These are phyloP conservation scores for Closterium sp. DNA, from an alignment of 139 green algal species.

Conservation along the genomic window DNA sequence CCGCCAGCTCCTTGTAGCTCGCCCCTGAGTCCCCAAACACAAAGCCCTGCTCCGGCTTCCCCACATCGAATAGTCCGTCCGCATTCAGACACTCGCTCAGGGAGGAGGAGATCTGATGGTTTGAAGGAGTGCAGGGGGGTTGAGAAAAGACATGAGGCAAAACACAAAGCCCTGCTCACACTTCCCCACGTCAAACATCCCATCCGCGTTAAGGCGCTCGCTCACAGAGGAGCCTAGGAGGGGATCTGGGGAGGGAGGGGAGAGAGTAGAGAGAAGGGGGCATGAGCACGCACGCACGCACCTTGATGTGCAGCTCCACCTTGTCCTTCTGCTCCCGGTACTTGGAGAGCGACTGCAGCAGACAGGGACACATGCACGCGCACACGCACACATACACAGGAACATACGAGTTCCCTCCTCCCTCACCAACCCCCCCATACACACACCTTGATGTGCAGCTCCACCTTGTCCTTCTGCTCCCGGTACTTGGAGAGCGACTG, in stretches of 20 bases:
- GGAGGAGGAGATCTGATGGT: constrained; percentile 8
- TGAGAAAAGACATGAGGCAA: not conserved
- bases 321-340: too few species aligned
- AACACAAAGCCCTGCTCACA: not conserved
- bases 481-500: constrained; percentile 79
- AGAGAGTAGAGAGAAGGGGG: too few species aligned
- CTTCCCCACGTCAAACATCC: not conserved
- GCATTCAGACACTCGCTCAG: constrained; percentile 69
- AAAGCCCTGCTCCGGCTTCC: constrained; percentile 92
- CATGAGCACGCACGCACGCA: too few species aligned
- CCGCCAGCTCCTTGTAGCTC: constrained; percentile 80
- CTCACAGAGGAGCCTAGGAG: too few species aligned
- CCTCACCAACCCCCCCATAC: not conserved
- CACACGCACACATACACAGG: too few species aligned
- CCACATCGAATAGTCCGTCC: constrained; percentile 72
- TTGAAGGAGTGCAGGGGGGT: too few species aligned
- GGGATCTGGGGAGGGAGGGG: too few species aligned
- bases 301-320: not conserved
- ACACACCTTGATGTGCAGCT: constrained; percentile 69
- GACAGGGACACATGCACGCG: too few species aligned
- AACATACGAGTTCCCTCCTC: too few species aligned
- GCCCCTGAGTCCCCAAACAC: constrained; percentile 90
- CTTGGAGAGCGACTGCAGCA: too few species aligned
- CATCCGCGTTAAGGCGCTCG: too few species aligned
- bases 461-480: constrained; percentile 77